A percentile compares a stretch with the other conserved stretches of the same genome.
Evolutionary conservation across 164 flowering plant genomes (phyloP).

Genomic region (Kingdonia uniflora): DNA sequence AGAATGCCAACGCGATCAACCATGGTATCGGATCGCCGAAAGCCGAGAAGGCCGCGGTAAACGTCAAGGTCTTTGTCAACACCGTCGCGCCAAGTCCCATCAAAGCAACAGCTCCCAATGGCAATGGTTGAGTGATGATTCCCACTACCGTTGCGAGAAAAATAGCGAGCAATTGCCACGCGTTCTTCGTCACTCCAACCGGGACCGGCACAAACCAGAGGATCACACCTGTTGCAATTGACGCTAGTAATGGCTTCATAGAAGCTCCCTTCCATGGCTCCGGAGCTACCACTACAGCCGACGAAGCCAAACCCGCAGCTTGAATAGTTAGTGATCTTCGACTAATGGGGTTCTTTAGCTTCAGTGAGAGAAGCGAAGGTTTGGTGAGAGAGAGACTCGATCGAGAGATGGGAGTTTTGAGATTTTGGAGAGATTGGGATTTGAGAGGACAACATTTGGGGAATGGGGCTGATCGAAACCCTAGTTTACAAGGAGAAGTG

Average conservation of each 20-base stretch:
- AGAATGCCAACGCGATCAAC: constrained; percentile 90
- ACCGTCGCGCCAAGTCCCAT: constrained; percentile 85
- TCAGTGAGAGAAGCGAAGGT: constrained; percentile 5
- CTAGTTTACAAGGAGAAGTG: constrained; percentile 25
- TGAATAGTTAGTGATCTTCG: constrained; percentile 8
- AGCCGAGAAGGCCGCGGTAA: constrained; percentile 85
- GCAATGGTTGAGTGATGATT: constrained; percentile 84
- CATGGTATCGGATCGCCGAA: constrained; percentile 95
- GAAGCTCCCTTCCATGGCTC: constrained; percentile 85
- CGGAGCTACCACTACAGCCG: constrained; percentile 11
- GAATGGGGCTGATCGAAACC: constrained; percentile 10
- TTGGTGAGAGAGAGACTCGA: constrained; percentile 8
- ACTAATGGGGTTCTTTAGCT: constrained; percentile 3
- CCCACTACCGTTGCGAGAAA: constrained; percentile 88
- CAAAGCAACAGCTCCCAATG: constrained; percentile 88
- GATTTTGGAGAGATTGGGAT: constrained; percentile 5
- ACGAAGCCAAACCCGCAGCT: constrained; percentile 15
- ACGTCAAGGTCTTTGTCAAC: constrained; percentile 77
- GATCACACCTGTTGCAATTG: constrained; percentile 72
- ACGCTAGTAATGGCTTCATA: constrained; percentile 59
- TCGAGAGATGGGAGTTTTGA: constrained; percentile 10
- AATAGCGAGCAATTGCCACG: constrained; percentile 85
- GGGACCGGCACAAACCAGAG: constrained; percentile 81
- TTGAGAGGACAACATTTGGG: constrained; percentile 18
- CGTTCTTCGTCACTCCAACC: constrained; percentile 54